Evolutionary conservation across 2,329 filamentous ascomycete species (phyloP), one percentile per base, ranked within the genome.

Genomic region (Xylariaceae sp.): DNA sequence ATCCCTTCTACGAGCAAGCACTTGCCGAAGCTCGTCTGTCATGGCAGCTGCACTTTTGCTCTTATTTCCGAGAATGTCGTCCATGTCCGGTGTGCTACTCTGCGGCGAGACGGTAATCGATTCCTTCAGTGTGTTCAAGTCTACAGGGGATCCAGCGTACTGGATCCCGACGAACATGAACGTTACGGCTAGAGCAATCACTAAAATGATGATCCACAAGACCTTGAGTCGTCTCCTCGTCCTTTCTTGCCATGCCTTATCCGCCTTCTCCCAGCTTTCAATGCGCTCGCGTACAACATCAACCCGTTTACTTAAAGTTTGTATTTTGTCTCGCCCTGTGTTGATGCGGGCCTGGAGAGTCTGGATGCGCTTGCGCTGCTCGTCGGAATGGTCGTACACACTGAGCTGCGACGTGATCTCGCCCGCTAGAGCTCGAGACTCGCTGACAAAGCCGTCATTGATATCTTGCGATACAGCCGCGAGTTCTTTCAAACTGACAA

Each of bases 171-270:
- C 56, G 33, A 76, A 66, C 19, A 81, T 59, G 7, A 81, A 66
- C 3, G 79, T 54, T 16, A 82, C 53, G 2, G 81, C 59, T 34
- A 86, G 73, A 5, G 73, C 65, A 33, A 78, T 53, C 9, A 75
- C 66, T 18, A 73, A 79, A 54, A 79, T 79, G 55, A 83, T 75
- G 38, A 82, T 76, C 84, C 86, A 89, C 43, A 87, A 71, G 17
- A 80, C 75, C 58, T 80, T 82, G 56, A 89, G 71, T 45, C 84
- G 78, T 64, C 73, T 76, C 55, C 83, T 74, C n/a, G 84, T 88
- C 61, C 76, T 82, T 62, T 87, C 83, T 69, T 88, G 82, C 77
- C 85, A 87, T 61, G 84, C 81, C 44, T 73, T 75, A 68, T 91
- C 88, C 1, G 81, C 78, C 50, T 75, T 76, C 66, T 89, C 86